Percentiles rank a stretch among this genome's conserved stretches.
Evolutionary conservation across 257 asterid genomes (phyloP).

Genomic region (Capsicum baccatum): DNA sequence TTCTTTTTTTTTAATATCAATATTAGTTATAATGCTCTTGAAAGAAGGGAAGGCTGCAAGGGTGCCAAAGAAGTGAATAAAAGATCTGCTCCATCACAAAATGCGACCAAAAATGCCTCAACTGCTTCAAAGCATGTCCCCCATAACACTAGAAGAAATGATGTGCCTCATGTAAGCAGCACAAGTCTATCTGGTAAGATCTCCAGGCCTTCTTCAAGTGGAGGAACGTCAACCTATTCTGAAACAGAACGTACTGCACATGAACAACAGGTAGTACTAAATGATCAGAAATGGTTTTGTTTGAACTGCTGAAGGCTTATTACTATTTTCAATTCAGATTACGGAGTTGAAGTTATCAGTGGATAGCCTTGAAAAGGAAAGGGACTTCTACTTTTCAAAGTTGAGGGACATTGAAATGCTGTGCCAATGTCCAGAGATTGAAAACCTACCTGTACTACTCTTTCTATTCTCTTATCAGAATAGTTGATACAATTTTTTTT

Average conservation of each 20-base stretch:
- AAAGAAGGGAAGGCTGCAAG: conserved; percentile 85
- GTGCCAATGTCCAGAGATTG: conserved; percentile 78
- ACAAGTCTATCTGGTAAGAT: conserved; percentile 59
- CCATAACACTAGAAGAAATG: conserved; percentile 59
- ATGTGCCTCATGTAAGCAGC: conserved; percentile 46
- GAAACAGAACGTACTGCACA: conserved; percentile 64
- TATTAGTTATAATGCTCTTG: conserved; percentile 81
- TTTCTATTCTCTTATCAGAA: not conserved
- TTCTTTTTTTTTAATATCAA: conserved; percentile 30
- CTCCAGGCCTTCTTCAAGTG: conserved; percentile 74
- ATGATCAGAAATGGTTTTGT: not conserved
- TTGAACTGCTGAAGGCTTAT: conserved; percentile 23
- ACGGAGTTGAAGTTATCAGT: conserved; percentile 82
- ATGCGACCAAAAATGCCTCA: conserved; percentile 59
- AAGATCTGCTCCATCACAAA: conserved; percentile 63
- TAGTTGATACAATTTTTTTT: too few species aligned
- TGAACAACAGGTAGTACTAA: conserved; percentile 66
- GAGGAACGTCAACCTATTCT: conserved; percentile 56
- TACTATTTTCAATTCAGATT: conserved; percentile 51
- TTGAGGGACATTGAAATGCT: conserved; percentile 86
- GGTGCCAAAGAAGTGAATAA: conserved; percentile 85
- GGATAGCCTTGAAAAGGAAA: conserved; percentile 90
- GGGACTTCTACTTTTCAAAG: conserved; percentile 91
- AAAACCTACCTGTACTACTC: conserved; percentile 58
- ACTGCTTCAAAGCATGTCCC: conserved; percentile 57